Conservation (phyloP, 169 alveolate genomes). For the Babesia gibsoni region DNA sequence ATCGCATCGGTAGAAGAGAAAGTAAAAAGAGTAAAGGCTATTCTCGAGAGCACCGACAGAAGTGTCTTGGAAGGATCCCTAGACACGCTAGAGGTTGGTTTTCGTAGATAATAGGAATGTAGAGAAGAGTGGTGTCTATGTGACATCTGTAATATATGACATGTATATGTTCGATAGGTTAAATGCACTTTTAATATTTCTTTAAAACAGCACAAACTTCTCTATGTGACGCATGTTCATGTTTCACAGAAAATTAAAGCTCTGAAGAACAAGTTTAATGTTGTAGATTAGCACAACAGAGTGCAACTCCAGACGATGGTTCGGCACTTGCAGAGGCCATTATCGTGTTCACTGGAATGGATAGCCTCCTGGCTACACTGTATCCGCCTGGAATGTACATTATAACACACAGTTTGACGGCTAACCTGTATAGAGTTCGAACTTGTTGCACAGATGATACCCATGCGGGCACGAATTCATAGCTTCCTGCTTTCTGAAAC, state of each 20-base stretch:
- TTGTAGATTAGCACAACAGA: conserved; percentile 62
- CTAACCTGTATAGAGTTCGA: conserved; percentile 72
- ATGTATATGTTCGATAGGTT: too few species aligned
- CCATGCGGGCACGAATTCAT: conserved; percentile 80
- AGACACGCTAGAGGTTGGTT: conserved; percentile 36
- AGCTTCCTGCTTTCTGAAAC: conserved; percentile 73
- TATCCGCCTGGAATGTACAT: conserved; percentile 46
- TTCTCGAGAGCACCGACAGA: not conserved
- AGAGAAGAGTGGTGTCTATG: too few species aligned
- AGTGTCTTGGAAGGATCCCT: conserved; percentile 17
- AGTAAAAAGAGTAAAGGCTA: not conserved
- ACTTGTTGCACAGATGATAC: conserved; percentile 83
- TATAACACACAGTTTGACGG: not conserved
- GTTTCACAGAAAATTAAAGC: conserved; percentile 13
- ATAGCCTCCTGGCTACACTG: conserved; percentile 48
- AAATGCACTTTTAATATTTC: too few species aligned
- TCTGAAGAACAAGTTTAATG: conserved; percentile 23
- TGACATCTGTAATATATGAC: too few species aligned
- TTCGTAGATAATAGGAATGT: too few species aligned
- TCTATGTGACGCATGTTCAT: too few species aligned
- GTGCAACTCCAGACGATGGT: conserved; percentile 59
- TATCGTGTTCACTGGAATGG: conserved; percentile 27
- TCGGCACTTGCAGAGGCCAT: conserved; percentile 68
- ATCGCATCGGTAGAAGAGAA: not conserved
- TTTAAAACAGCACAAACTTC: too few species aligned